Evolutionary conservation across 441 rosid species (phyloP).

Genomic region (Arabidopsis lyrata): DNA sequence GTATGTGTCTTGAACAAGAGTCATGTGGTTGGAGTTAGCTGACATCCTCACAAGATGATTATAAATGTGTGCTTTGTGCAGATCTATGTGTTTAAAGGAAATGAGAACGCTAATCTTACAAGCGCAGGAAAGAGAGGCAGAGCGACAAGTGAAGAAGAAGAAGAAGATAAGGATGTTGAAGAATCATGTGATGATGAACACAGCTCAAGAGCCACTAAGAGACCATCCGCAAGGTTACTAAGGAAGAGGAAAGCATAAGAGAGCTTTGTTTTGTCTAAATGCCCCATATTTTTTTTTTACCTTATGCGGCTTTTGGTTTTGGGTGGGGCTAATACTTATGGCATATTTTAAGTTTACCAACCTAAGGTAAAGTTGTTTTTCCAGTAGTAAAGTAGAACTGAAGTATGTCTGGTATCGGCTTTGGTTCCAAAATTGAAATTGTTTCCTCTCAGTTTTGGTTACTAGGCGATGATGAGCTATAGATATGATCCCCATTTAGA

Average conservation of each 20-base stretch:
- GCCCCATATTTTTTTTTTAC: neutral
- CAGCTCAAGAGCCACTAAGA: slow-evolving; percentile 12
- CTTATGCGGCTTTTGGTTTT: neutral
- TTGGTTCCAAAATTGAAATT: neutral
- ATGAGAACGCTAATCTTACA: slow-evolving; percentile 11
- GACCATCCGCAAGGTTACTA: slow-evolving; percentile 17
- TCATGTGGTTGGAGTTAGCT: neutral
- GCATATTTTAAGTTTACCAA: neutral
- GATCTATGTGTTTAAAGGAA: slow-evolving; percentile 53
- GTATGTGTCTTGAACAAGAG: neutral
- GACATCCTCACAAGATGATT: neutral
- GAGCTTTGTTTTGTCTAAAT: neutral
- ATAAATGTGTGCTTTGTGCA: slow-evolving; percentile 29
- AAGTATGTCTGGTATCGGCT: neutral
- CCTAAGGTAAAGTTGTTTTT: neutral
- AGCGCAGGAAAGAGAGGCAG: slow-evolving; percentile 5
- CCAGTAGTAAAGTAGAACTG: neutral
- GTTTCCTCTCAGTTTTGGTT: neutral
- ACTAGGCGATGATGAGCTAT: neutral
- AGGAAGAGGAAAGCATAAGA: slow-evolving; percentile 24
- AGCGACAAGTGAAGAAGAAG: neutral
- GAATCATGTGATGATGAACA: slow-evolving; percentile 3
- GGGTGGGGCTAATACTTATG: neutral
- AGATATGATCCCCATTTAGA: neutral
- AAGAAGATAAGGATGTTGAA: slow-evolving; percentile 23